Evolutionary conservation across 2,329 filamentous ascomycete genomes (phyloP).

Genomic region (Aspergillus sp.): DNA sequence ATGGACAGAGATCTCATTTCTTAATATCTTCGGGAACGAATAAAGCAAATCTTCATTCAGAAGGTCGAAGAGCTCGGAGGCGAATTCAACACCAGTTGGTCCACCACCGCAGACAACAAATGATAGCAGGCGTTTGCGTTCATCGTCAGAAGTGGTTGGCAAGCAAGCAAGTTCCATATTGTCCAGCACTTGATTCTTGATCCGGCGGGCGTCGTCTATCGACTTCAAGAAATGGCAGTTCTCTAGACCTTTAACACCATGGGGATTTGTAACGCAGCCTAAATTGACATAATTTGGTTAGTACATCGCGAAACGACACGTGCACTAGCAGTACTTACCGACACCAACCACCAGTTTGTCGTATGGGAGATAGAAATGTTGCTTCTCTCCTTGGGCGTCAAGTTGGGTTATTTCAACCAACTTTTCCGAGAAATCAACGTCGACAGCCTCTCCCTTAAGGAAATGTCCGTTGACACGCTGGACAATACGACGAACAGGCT

Average conservation of each 20-base stretch:
- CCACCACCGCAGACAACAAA: slow-evolving; percentile 97
- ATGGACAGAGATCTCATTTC: slow-evolving; percentile 97
- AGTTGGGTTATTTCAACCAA: slow-evolving; percentile 80
- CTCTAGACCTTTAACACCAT: slow-evolving; percentile 92
- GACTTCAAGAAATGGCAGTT: slow-evolving; percentile 95
- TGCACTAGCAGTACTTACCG: slow-evolving; percentile 46
- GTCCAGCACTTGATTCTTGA: slow-evolving; percentile 82
- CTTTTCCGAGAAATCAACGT: slow-evolving; percentile 89
- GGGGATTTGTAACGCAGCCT: slow-evolving; percentile 86
- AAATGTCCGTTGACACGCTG: slow-evolving; percentile 80
- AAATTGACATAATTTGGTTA: slow-evolving; percentile 7
- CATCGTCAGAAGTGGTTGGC: slow-evolving; percentile 87
- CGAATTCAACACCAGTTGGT: slow-evolving; percentile 96
- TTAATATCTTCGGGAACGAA: slow-evolving; percentile 83
- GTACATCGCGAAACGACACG: not conserved
- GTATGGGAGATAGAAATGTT: slow-evolving; percentile 90
- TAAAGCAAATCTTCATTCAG: slow-evolving; percentile 87
- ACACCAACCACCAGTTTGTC: slow-evolving; percentile 94
- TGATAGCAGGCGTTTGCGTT: slow-evolving; percentile 81
- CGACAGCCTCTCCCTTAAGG: slow-evolving; percentile 79
- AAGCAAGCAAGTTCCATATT: slow-evolving; percentile 90
- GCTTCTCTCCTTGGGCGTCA: slow-evolving; percentile 69
- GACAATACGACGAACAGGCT: slow-evolving; percentile 86
- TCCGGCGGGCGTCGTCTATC: slow-evolving; percentile 84
- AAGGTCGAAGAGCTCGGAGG: slow-evolving; percentile 92